phyloP scores from a whole-genome alignment of 306 rosid species.

The Trifolium pratense region DNA sequence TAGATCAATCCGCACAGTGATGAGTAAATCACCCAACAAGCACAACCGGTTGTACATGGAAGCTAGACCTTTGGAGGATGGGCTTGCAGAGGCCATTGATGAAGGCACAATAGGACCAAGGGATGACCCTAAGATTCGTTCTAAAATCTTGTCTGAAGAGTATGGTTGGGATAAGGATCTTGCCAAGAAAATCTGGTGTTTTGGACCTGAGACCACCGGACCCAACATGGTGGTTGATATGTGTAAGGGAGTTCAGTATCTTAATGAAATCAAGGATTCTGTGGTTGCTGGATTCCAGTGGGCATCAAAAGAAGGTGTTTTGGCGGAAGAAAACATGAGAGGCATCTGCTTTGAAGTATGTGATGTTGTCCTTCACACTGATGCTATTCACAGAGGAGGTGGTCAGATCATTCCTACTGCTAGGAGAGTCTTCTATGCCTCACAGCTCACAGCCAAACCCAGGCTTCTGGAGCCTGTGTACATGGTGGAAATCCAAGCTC shows the following conservation, averaged over 20 bases:
- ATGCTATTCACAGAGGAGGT: constrained; percentile 88
- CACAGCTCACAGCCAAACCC: constrained; percentile 78
- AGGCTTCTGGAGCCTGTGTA: constrained; percentile 87
- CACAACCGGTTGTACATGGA: constrained; percentile 96
- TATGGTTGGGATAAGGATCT: constrained; percentile 93
- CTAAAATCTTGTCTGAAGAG: constrained; percentile 67
- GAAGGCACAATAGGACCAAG: constrained; percentile 84
- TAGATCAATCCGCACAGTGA: constrained; percentile 78
- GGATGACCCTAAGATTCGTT: constrained; percentile 74
- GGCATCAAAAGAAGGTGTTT: constrained; percentile 88
- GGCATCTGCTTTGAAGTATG: constrained; percentile 79
- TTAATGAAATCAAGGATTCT: constrained; percentile 86
- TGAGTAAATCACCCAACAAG: constrained; percentile 97
- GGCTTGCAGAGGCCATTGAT: constrained; percentile 82
- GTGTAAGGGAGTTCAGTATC: constrained; percentile 89
- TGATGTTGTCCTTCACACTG: constrained; percentile 80
- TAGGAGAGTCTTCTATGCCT: constrained; percentile 77
- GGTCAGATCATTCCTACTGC: constrained; percentile 90
- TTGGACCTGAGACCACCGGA: constrained; percentile 83
- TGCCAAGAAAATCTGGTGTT: constrained; percentile 91
- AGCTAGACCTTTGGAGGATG: constrained; percentile 62
- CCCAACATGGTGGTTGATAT: constrained; percentile 93
- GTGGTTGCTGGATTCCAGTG: constrained; percentile 85
- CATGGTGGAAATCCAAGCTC: constrained; percentile 86
- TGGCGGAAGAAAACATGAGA: constrained; percentile 87